A percentile compares a stretch with the other conserved stretches of the same genome.
Evolutionary conservation across 1,139 yeast species (phyloP).

Genomic region (Ogataea hybrid): DNA sequence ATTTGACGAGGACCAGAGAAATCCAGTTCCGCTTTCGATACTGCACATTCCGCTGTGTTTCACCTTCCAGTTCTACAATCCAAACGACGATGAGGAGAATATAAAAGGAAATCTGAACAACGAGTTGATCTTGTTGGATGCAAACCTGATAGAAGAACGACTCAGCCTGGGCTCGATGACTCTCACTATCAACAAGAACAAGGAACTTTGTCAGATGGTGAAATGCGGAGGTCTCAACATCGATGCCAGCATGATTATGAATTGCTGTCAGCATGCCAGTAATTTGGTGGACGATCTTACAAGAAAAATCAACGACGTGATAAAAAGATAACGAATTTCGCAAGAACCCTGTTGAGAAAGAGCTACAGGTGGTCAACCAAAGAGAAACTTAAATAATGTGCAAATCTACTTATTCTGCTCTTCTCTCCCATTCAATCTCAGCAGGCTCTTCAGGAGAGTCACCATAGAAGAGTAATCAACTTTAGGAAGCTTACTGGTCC

Average conservation of each 20-base stretch:
- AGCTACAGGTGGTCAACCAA: constrained; percentile 31
- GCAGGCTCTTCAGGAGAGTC: constrained; percentile 81
- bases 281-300: constrained; percentile 63
- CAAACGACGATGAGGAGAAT: constrained; percentile 59
- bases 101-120: constrained; percentile 60
- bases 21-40: constrained; percentile 82
- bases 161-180: constrained; percentile 79
- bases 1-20: constrained; percentile 72
- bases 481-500: constrained; percentile 68
- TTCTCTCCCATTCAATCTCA: constrained; percentile 63
- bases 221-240: constrained; percentile 91
- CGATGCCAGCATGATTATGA: constrained; percentile 67
- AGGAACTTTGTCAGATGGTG: constrained; percentile 85
- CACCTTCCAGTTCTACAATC: constrained; percentile 83
- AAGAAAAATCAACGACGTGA: constrained; percentile 53
- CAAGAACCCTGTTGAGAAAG: constrained; percentile 24
- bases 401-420: constrained; percentile 13
- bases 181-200: constrained; percentile 82
- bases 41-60: constrained; percentile 89
- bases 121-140: constrained; percentile 72
- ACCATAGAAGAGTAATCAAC: constrained; percentile 94
- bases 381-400: constrained; percentile 16
- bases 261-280: constrained; percentile 68
- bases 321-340: constrained; percentile 52
- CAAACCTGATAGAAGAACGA: constrained; percentile 73